Conservation (phyloP, 257 asterid species). For the Echites panduratus region DNA sequence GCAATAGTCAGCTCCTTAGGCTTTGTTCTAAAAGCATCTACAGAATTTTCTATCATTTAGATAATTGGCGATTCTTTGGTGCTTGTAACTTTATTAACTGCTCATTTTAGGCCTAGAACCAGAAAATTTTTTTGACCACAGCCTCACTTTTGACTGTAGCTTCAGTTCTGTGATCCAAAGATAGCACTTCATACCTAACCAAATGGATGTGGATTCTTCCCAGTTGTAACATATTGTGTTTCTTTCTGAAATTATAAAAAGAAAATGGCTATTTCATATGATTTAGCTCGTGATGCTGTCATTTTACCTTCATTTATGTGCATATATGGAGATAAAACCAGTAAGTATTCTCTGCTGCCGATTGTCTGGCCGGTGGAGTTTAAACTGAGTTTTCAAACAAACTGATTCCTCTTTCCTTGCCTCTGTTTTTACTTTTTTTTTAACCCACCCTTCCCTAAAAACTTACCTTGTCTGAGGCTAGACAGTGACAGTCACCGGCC, state of each 20-base stretch:
- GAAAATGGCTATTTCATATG: neutral
- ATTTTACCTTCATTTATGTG: no score
- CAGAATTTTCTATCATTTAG: constrained; percentile 40
- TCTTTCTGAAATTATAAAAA: neutral
- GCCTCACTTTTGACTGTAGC: constrained; percentile 18
- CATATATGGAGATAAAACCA: neutral
- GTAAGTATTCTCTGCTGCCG: no score
- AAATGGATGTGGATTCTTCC: constrained; percentile 1
- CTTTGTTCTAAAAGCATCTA: constrained; percentile 23
- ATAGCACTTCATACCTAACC: constrained; percentile 1
- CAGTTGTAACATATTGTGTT: neutral
- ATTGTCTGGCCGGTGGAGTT: no score
- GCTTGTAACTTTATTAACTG: constrained; percentile 23
- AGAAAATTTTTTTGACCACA: constrained; percentile 32
- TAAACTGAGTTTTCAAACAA: no score
- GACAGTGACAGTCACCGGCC: no score
- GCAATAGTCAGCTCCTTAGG: constrained; percentile 21
- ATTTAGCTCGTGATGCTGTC: neutral
- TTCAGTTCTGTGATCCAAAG: constrained; percentile 19
- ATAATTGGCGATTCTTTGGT: constrained; percentile 38
- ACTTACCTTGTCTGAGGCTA: no score
- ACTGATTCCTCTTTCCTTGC: no score
- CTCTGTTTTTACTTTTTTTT: no score
- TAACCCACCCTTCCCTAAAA: no score
- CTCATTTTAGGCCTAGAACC: constrained; percentile 26